Conservation (phyloP, 164 flowering plant genomes). For the Aristolochia californica region DNA sequence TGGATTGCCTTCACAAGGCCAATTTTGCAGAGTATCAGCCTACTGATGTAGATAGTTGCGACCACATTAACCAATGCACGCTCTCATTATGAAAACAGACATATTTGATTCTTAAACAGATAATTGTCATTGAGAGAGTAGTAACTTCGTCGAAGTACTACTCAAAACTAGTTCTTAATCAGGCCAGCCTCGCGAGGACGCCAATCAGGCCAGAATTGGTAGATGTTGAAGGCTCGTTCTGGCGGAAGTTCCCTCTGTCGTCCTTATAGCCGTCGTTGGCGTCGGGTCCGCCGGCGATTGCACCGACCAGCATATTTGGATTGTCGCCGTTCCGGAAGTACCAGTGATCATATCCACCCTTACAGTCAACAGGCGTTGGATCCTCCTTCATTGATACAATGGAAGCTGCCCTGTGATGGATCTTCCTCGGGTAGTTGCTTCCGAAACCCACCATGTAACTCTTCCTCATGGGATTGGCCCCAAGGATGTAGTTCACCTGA, state of each 20-base stretch:
- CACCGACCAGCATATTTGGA: slow-evolving; percentile 73
- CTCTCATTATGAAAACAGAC: too few relatives aligned
- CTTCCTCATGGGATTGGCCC: slow-evolving; percentile 88
- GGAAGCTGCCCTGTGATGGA: slow-evolving; percentile 79
- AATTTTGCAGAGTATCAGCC: too few relatives aligned
- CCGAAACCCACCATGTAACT: slow-evolving; percentile 97
- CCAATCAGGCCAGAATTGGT: slow-evolving; percentile 91
- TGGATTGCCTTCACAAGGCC: too few relatives aligned
- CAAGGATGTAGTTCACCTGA: slow-evolving; percentile 90
- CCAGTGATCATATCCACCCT: slow-evolving; percentile 87
- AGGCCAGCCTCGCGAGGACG: slow-evolving; percentile 49
- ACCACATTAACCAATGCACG: too few relatives aligned
- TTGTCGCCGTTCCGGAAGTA: slow-evolving; percentile 58
- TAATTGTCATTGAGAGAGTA: too few relatives aligned
- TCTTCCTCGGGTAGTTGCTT: slow-evolving; percentile 62
- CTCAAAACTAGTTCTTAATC: slow-evolving; percentile 34
- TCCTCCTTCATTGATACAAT: slow-evolving; percentile 64
- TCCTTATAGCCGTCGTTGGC: slow-evolving; percentile 82
- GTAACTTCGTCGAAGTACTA: too few relatives aligned
- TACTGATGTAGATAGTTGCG: too few relatives aligned
- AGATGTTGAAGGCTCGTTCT: slow-evolving; percentile 92
- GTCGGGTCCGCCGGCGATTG: slow-evolving; percentile 92
- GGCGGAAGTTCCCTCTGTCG: slow-evolving; percentile 73
- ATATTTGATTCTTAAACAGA: too few relatives aligned
- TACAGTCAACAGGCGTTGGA: slow-evolving; percentile 56